Evolutionary conservation across 768 basidiomycete species (phyloP).

Genomic region (Naematelia encephala): DNA sequence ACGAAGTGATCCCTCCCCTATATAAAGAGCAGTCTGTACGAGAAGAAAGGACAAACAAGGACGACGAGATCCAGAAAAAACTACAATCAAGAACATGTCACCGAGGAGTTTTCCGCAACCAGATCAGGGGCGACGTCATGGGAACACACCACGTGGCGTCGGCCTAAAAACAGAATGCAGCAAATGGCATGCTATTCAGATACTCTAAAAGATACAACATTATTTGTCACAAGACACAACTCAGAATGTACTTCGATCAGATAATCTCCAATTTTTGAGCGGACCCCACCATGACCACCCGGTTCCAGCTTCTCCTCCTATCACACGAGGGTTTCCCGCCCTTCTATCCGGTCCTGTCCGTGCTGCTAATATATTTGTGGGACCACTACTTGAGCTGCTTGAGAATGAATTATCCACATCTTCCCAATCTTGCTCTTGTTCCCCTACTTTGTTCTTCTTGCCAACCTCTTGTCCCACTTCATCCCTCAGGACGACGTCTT

Average conservation of each 20-base stretch:
- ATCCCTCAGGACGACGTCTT: background rate
- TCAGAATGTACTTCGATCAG: slow-evolving; percentile 36
- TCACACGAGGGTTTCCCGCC: slow-evolving; percentile 9
- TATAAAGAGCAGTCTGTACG: no score
- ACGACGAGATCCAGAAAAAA: no score
- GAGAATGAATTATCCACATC: slow-evolving; percentile 7
- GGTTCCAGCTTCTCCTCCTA: background rate
- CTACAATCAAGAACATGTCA: no score
- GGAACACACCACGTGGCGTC: no score
- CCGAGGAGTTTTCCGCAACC: no score
- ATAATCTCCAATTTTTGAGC: slow-evolving; percentile 42
- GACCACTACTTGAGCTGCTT: no score
- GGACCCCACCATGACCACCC: slow-evolving; percentile 52
- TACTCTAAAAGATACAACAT: no score
- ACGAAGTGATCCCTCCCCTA: no score
- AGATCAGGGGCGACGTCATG: no score
- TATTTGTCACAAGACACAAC: background rate
- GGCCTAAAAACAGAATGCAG: no score
- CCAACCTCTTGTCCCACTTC: background rate
- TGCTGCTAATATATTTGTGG: background rate
- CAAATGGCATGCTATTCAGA: no score
- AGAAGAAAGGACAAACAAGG: no score
- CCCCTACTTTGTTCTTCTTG: background rate
- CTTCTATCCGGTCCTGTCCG: background rate
- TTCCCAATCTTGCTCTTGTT: slow-evolving; percentile 15